Base-by-base conservation (phyloP, 768 basidiomycete species). In the Auricularia cornea region DNA sequence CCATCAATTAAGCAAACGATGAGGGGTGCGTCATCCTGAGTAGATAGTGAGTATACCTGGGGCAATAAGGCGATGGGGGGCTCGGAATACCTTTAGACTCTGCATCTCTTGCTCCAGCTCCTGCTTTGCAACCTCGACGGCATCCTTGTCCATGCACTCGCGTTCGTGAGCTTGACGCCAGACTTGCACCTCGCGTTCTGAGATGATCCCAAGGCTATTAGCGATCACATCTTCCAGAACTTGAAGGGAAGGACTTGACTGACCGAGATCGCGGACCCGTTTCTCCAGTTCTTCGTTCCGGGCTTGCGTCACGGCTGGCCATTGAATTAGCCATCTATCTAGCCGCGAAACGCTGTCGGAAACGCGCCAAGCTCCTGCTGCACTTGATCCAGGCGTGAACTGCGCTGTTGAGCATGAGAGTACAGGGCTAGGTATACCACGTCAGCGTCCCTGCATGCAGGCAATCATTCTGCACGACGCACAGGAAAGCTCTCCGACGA, bases 1-100 rank as follows among this genome's bases (percentile, higher is more conserved):
- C 88, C 88, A 64, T 89, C 87, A 63, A 89, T 74, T 56, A 89
- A 74, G 40, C 79, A 75, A 44, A 79, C 80, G 64, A 91, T 85
- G 68, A 90, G 81, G 51, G 87, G 82, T 66, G 81, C 80, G 73
- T 85, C 84, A 66, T 79, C 82, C 85, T 88, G 28, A 14, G 26
- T 6, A 31, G 4, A 26, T 10, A 6, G 30, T 31, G 4, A 29
- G 26, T 52, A n/a, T n/a, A n/a, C 11, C 11, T 11, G 29, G 26
- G 10, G 11, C 28, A 29, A 16, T 26, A 16, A 6, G 10, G 28
- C 4, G 10, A 16, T 14, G 20, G 6, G 26, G 28, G 26, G 10
- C 6, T 12, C 6, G 26, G 28, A 26, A 4, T 31, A 57, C 54
- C 54, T 57, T 57, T 11, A 57, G 28, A 26, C 54, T 29, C 8